These are phyloP conservation scores for Apiospora sp. DNA, from an alignment of 2,329 filamentous ascomycete genomes.

Conservation along the genomic window DNA sequence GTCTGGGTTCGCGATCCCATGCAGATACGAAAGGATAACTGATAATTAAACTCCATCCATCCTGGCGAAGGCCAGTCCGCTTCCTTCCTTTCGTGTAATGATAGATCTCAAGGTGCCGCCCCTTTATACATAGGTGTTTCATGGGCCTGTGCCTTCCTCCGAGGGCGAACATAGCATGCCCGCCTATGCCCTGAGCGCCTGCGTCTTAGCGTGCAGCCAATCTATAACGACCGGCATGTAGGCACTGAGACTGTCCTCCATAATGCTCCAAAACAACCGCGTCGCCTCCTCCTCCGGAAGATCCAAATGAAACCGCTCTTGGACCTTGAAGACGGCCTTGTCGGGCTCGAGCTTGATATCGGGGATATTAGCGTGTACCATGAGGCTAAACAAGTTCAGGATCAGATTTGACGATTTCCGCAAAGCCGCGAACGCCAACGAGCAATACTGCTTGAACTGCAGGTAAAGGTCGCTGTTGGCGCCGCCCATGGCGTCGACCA, in stretches of 20 bases:
- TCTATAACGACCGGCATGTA: slow-evolving; percentile 95
- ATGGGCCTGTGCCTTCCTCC: background rate
- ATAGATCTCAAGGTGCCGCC: background rate
- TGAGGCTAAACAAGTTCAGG: slow-evolving; percentile 92
- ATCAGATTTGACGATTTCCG: slow-evolving; percentile 91
- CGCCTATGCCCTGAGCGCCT: slow-evolving; percentile 80
- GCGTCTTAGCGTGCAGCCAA: slow-evolving; percentile 90
- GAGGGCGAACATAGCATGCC: background rate
- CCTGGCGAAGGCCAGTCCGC: too few relatives aligned
- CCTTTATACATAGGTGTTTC: background rate
- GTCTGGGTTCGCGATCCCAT: background rate
- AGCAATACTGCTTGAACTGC: slow-evolving; percentile 94
- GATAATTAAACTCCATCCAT: background rate
- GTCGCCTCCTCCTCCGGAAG: slow-evolving; percentile 93
- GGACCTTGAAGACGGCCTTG: slow-evolving; percentile 92
- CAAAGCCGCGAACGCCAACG: slow-evolving; percentile 90
- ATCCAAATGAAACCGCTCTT: slow-evolving; percentile 92
- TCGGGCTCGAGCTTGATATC: slow-evolving; percentile 93
- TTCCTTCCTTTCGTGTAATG: too few relatives aligned
- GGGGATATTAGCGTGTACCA: slow-evolving; percentile 97
- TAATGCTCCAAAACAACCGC: slow-evolving; percentile 84
- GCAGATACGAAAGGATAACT: background rate
- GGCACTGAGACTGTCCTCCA: slow-evolving; percentile 89
- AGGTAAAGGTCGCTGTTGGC: slow-evolving; percentile 76
- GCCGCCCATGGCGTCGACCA: slow-evolving; percentile 99